Evolutionary conservation across 2,329 filamentous ascomycete species (phyloP).

Genomic region (Colletotrichum incanum): DNA sequence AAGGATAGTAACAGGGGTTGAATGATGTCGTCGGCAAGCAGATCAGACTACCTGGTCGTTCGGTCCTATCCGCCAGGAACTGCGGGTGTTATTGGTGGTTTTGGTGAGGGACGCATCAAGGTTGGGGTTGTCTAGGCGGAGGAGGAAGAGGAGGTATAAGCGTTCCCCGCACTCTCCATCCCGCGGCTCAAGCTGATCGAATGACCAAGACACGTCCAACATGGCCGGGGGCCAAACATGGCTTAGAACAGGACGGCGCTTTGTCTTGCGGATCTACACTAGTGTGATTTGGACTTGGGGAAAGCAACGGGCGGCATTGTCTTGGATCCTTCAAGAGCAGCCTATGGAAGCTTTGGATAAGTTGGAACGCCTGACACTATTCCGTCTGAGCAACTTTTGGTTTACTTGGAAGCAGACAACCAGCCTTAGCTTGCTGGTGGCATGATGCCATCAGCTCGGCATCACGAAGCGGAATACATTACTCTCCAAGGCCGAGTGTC

Average conservation of each 20-base stretch:
- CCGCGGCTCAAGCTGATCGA: constrained; percentile 32
- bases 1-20: constrained; percentile 31
- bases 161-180: constrained; percentile 37
- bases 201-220: constrained; percentile 33
- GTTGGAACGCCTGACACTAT: not conserved
- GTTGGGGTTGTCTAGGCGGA: constrained; percentile 25
- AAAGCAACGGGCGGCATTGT: too few species aligned
- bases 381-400: not conserved
- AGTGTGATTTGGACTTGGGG: not conserved
- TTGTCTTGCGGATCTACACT: constrained; percentile 1
- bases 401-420: not conserved
- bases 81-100: constrained; percentile 33
- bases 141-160: constrained; percentile 18
- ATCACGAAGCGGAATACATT: constrained; percentile 17
- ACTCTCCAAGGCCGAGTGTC: constrained; percentile 7
- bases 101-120: constrained; percentile 15
- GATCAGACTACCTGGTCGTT: constrained; percentile 38
- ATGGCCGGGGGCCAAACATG: constrained; percentile 15
- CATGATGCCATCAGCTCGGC: constrained; percentile 9
- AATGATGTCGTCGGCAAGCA: constrained; percentile 36
- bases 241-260: not conserved
- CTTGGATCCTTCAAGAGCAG: not conserved
- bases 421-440: not conserved
- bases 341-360: not conserved
- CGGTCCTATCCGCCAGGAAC: constrained; percentile 36